Evolutionary conservation across 495 filamentous ascomycete genomes (phyloP).

Genomic region (Penicillium psychrofluorescens): DNA sequence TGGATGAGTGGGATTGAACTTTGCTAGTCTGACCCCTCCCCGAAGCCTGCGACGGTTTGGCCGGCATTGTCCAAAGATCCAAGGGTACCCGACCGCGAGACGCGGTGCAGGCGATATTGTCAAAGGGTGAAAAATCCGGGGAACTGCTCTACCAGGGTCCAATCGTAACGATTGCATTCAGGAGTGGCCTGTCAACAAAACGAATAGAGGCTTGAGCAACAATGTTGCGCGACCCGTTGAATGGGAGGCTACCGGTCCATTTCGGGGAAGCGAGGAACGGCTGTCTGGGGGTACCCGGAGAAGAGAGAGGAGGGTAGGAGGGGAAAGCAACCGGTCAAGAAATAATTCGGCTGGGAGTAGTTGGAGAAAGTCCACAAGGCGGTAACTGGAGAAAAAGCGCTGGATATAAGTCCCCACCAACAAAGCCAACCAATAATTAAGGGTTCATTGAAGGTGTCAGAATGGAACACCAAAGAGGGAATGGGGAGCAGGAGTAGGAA

Average conservation of each 20-base stretch:
- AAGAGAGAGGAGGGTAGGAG: too few species aligned
- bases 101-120: constrained; percentile 9
- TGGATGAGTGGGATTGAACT: constrained; percentile 27
- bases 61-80: constrained; percentile 26
- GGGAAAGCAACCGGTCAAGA: background rate
- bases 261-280: constrained; percentile 24
- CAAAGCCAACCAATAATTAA: background rate
- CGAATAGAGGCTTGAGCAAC: constrained; percentile 30
- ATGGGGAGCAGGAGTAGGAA: background rate
- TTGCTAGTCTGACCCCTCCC: constrained; percentile 30
- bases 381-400: constrained; percentile 10
- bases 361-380: constrained; percentile 23
- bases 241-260: constrained; percentile 36
- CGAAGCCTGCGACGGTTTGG: constrained; percentile 25
- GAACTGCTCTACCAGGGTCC: constrained; percentile 7
- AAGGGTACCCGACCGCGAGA: constrained; percentile 3
- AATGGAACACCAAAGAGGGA: constrained; percentile 7
- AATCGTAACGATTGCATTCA: constrained; percentile 27
- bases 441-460: background rate
- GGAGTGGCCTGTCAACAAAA: constrained; percentile 19
- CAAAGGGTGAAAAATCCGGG: constrained; percentile 13
- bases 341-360: constrained; percentile 21
- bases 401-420: constrained; percentile 13
- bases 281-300: constrained; percentile 5
- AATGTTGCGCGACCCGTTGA: constrained; percentile 32